Evolutionary conservation across 495 filamentous ascomycete species (phyloP).

Genomic region (Aspergillus mulundensis): DNA sequence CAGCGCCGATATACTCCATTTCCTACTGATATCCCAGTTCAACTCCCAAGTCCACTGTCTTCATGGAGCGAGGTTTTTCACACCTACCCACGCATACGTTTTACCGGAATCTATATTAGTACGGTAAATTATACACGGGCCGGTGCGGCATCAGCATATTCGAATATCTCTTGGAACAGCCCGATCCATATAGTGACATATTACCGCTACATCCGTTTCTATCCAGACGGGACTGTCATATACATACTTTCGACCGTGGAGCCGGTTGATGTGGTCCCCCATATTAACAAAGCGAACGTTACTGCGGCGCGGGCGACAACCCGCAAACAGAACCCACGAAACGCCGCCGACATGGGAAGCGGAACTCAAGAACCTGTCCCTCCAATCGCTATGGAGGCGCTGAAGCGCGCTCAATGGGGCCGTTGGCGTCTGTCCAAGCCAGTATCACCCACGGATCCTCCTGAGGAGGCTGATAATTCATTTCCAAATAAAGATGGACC

Average conservation of each 20-base stretch:
- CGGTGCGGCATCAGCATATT: conserved; percentile 58
- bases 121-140: conserved; percentile 92
- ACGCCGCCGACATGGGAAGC: conserved; percentile 34
- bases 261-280: conserved; percentile 77
- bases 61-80: conserved; percentile 67
- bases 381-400: conserved; percentile 36
- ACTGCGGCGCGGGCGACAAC: conserved; percentile 27
- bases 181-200: conserved; percentile 97
- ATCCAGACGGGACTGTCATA: conserved; percentile 80
- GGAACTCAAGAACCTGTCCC: conserved; percentile 33
- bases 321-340: conserved; percentile 30
- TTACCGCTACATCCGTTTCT: conserved; percentile 93
- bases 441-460: conserved; percentile 16
- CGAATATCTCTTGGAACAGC: conserved; percentile 63
- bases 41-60: conserved; percentile 36
- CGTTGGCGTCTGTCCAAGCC: conserved; percentile 56
- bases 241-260: conserved; percentile 74
- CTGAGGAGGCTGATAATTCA: conserved; percentile 8
- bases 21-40: conserved; percentile 25
- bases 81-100: conserved; percentile 78
- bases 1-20: conserved; percentile 40
- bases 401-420: conserved; percentile 59
- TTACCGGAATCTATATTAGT: conserved; percentile 91
- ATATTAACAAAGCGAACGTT: conserved; percentile 55
- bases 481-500: conserved; percentile 10